Evolutionary conservation across 2,329 filamentous ascomycete genomes (phyloP), one percentile per base, ranked within the genome.

Genomic region (Fusarium sororula): DNA sequence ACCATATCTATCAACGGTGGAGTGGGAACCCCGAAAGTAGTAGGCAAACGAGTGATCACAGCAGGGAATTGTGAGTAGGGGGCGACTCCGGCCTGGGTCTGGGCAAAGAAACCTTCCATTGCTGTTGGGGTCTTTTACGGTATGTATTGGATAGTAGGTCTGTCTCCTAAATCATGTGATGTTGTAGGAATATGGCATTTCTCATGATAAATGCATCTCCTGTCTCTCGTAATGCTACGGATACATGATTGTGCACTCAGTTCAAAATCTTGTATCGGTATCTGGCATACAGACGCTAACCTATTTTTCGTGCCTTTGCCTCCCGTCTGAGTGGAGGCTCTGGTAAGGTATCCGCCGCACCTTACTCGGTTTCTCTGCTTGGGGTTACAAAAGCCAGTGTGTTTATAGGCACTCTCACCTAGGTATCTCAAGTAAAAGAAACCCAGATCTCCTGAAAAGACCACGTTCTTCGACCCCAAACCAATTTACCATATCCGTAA

Each of bases 11-110:
- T 65, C 32, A 41, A 38, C 22, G 26, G 66, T 73, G 69, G 60
- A 53, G 65, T 57, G 30, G 41, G 38, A 18, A 28, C 28, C 26
- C 45, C 48, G n/a, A 59, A 73, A 67, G 56, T n/a, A 67, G 71
- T 74, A 72, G 65, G 47, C 48, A 47, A 58, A 42, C 39, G 55
- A 73, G 63, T 61, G 54, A 63, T 73, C 66, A 54, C 48, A 41
- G 64, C 51, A 58, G 56, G 44, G 53, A 51, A 48, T 37, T 35
- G 22, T 41, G 20, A 37, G 50, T 54, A 64, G 45, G 44, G 63
- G 55, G 50, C n/a, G 50, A 61, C 37, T 41, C 58, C 35, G 48
- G 32, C 50, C 32, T 32, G 26, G 20, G 18, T 30, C 24, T 47
- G 55, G 24, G 38, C 38, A 22, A 30, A 47, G 28, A 69, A 68